Evolutionary conservation across 495 filamentous ascomycete species (phyloP), one percentile per base, ranked within the genome.

Genomic region (Neurospora sp.): DNA sequence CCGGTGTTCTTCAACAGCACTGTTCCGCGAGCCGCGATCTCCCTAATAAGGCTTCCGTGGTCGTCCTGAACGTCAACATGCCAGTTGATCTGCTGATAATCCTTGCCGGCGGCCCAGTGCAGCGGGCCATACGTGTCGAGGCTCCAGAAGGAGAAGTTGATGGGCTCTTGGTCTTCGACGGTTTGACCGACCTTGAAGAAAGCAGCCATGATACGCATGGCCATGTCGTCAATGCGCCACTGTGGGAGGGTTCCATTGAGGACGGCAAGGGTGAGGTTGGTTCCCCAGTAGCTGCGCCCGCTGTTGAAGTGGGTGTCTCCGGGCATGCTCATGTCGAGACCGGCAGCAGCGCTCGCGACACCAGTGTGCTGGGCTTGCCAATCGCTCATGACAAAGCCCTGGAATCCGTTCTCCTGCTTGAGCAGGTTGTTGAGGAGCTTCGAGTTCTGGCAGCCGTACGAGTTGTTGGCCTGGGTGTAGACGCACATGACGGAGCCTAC

Each of bases 311-410:
- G 73, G 8, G 90, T 88, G 77, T 99, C 96, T 74, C 96, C 95
- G 46, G 96, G 95, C 95, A 98, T 98, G 11, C 90, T 89, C 94
- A 97, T 96, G 79, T 99, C 95, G 69, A 98, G 82, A 72, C 96
- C 96, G 69, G 96, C 96, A 37, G 94, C 83, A 39, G 93, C 92
- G 73, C 86, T 86, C 39, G 89, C 87, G 20, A 92, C 94, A 79
- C 96, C 96, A 20, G 91, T 88, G 80, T 96, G 92, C 77, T 97
- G 94, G 7, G 93, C 94, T 79, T 87, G 84, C 94, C 94, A 97
- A 79, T 97, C 94, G 75, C 89, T 94, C 91, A 95, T 93, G 75
- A 95, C 86, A 78, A 97, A 97, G 11, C 95, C 95, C 83, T 98
- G 96, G 86, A 97, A 99, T 39, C 92, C 95, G 8, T 98, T 86